Evolutionary conservation across 2,329 filamentous ascomycete genomes (phyloP), one percentile per base, ranked within the genome.

Genomic region (Teratosphaeria gauchensis): DNA sequence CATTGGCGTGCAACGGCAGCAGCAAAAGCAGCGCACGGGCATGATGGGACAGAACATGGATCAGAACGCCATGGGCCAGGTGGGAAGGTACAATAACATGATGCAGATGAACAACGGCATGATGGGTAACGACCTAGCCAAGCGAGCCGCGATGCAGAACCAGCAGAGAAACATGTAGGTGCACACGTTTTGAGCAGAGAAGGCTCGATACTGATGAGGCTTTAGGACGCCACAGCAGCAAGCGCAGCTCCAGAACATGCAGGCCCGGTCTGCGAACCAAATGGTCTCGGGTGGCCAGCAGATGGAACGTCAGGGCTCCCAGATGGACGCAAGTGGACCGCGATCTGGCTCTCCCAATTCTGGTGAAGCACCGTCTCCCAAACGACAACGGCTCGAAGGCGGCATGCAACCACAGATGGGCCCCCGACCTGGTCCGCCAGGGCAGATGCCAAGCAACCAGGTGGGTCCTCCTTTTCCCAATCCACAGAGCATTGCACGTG

Each of bases 291-390:
- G 88, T 68, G 85, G 69, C 51, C 69, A 86, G 59, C 85, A 89
- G 71, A 95, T 96, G 89, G 89, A 92, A 72, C 83, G 90, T 61
- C 90, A 95, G 68, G 88, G 89, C 57, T 92, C 90, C 16, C 86
- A 87, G 62, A 90, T 94, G 83, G 90, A 95, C 42, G 87, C 88
- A 73, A 90, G 87, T 74, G 88, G 88, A 61, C 85, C 87, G 65
- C 76, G 91, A 60, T 87, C 90, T 31, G 85, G 87, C 59, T 96
- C 92, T 35, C 92, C 92, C 7, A 85, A 86, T 55, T 87, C 87
- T 42, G 86, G 85, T 57, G 92, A 96, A 56, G 91, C 90, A 30
- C 90, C 91, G 4, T 97, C 92, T 33, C 92, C 92, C 1, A 97
- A 97, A 78, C 84, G 92, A 69, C 89, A 86, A 59, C 88, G 92